Conservation (phyloP, 2,329 filamentous ascomycete genomes). For the Alternaria ethzedia region DNA sequence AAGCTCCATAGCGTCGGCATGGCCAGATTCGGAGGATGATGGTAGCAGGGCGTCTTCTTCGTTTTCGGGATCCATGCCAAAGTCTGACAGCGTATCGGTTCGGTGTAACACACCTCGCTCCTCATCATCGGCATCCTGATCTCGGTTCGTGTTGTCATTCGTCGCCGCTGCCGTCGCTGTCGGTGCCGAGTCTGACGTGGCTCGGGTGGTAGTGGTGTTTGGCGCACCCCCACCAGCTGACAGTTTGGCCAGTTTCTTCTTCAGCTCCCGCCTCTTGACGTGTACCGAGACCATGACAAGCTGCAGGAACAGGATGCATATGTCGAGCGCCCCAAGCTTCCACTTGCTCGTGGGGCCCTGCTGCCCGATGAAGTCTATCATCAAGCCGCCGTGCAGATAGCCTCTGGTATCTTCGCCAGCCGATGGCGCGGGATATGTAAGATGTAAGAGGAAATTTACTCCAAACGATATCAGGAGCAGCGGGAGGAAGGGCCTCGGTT, state of each 20-base stretch:
- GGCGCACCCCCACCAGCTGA: constrained; percentile 23
- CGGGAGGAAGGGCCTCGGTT: constrained; percentile 60
- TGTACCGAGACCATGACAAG: constrained; percentile 63
- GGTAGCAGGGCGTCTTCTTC: constrained; percentile 38
- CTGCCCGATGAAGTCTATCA: constrained; percentile 71
- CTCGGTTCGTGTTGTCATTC: constrained; percentile 26
- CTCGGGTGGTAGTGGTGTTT: constrained; percentile 2
- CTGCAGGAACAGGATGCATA: constrained; percentile 62
- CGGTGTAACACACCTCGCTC: constrained; percentile 61
- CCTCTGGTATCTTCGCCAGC: constrained; percentile 57
- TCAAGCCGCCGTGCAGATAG: constrained; percentile 67
- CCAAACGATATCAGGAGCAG: constrained; percentile 62
- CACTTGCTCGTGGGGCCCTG: constrained; percentile 62
- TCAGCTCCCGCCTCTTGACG: constrained; percentile 59
- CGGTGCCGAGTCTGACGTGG: constrained; percentile 15
- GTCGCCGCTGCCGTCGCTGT: constrained; percentile 10
- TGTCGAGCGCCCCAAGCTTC: constrained; percentile 60
- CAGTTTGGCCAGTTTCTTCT: constrained; percentile 44
- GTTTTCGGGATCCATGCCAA: constrained; percentile 52
- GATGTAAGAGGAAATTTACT: constrained; percentile 63
- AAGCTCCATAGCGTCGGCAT: constrained; percentile 49
- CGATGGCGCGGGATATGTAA: constrained; percentile 47
- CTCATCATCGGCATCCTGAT: constrained; percentile 65
- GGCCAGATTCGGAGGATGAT: constrained; percentile 33
- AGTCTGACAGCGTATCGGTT: constrained; percentile 44